Conservation (phyloP, 805 yeast genomes). For the Nadsonia fulvescens region DNA sequence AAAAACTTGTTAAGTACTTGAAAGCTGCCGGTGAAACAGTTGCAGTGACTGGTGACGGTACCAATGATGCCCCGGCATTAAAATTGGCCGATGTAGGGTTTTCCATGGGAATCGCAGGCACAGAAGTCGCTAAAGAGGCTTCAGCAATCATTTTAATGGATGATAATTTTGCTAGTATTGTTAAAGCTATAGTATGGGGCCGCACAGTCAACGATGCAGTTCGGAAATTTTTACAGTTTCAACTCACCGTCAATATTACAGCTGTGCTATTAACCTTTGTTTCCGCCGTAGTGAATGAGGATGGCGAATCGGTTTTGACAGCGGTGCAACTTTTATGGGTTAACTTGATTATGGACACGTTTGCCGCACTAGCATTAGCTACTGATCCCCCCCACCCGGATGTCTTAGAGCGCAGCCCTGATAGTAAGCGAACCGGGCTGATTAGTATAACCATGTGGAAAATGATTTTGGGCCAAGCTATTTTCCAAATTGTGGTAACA, state of each 20-base stretch:
- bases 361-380: conserved; percentile 93
- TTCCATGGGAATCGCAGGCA: conserved; percentile 96
- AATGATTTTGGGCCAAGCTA: conserved; percentile 83
- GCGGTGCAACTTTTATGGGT: conserved; percentile 98
- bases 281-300: conserved; percentile 71
- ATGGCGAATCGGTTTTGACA: conserved; percentile 73
- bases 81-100: conserved; percentile 95
- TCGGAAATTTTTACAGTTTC: conserved; percentile 90
- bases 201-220: conserved; percentile 90
- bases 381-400: conserved; percentile 89
- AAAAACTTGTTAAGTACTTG: conserved; percentile 66
- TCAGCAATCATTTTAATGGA: conserved; percentile 84
- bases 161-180: conserved; percentile 87
- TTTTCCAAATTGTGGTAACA: conserved; percentile 62
- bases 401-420: conserved; percentile 65
- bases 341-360: conserved; percentile 92
- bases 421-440: conserved; percentile 59
- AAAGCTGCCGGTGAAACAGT: conserved; percentile 77
- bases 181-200: conserved; percentile 96
- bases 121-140: conserved; percentile 97
- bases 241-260: conserved; percentile 86
- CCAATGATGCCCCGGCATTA: conserved; percentile 96
- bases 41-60: conserved; percentile 98
- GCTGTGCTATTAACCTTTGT: conserved; percentile 92
- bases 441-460: conserved; percentile 94